Base-by-base conservation (phyloP, 2,329 filamentous ascomycete species). In the Colletotrichum neosansevieriae region DNA sequence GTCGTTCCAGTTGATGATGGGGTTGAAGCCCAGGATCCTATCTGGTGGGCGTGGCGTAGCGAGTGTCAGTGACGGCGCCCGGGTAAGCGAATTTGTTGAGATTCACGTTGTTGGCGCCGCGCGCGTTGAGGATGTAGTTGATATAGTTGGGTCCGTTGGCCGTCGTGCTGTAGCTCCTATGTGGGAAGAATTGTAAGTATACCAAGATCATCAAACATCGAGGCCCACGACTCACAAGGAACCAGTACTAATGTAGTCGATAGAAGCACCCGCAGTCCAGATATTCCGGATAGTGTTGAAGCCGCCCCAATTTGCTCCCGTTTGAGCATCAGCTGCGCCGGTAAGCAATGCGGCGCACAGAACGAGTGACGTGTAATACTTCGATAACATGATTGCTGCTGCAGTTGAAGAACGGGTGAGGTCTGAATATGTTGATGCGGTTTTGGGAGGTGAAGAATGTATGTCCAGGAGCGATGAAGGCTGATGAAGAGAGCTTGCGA, bases 171-270 rank as follows among this genome's bases (percentile, higher is more conserved):
- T 50, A 60, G 44, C 58, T 60, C 17, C 58, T 60, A 0, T 6
- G 10, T 9, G 1, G 1, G 1, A 24, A 3, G 9, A 29, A 32
- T 0, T 24, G 15, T 51, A 15, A 51, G 2, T 51, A 50, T 24
- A 0, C 3, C 7, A 0, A 0, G 7, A 0, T 50, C n/a, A 6
- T 29, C 0, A 0, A 15, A 0, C 0, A 10, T 44, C 4, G 24
- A 29, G 24, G 15, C 19, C 1, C 11, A 3, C 1, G 2, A 42
- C 58, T 17, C 50, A 40, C 58, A 60, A 19, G 6, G 44, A 1
- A 0, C 58, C 58, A 6, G 32, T 50, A 0, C 58, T 3, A 3
- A 21, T 21, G 21, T n/a, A n/a, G n/a, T n/a, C n/a, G n/a, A n/a
- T n/a, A n/a, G n/a, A n/a, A n/a, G n/a, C n/a, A n/a, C n/a, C n/a